Percentiles rank a stretch among this genome's conserved stretches.
Conservation (phyloP, 257 asterid genomes). For the Thymus quinquecostatus region DNA sequence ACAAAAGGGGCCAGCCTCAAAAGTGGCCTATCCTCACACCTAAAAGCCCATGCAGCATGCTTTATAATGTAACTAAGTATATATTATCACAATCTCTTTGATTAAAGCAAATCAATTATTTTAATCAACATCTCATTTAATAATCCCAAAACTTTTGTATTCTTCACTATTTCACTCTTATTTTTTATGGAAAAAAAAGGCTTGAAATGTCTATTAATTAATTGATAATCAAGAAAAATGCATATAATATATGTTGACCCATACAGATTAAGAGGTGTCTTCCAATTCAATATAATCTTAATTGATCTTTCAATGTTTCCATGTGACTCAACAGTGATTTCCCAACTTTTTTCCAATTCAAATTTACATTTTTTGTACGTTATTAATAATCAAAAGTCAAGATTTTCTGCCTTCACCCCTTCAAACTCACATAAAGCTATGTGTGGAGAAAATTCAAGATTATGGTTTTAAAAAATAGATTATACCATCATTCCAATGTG, state of each 20-base stretch:
- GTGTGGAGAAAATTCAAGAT: not conserved
- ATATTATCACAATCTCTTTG: not conserved
- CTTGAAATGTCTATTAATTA: not conserved
- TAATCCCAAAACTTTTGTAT: not conserved
- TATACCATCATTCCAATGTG: slow-evolving; percentile 19
- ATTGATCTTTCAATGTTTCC: slow-evolving; percentile 4
- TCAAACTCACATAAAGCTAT: slow-evolving; percentile 17
- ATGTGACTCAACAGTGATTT: slow-evolving; percentile 22
- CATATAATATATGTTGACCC: not conserved
- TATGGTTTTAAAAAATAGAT: too few relatives aligned
- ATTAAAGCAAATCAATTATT: not conserved
- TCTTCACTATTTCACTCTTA: not conserved
- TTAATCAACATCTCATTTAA: not conserved
- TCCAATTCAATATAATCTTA: not conserved
- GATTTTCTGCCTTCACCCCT: slow-evolving; percentile 20
- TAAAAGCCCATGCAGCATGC: slow-evolving; percentile 6
- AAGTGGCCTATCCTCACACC: not conserved
- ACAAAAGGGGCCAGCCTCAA: too few relatives aligned
- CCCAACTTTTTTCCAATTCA: not conserved
- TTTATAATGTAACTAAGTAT: not conserved
- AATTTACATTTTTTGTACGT: not conserved
- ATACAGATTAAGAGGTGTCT: not conserved
- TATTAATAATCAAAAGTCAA: slow-evolving; percentile 22
- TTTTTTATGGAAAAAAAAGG: not conserved
- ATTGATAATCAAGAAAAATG: not conserved